Conservation (phyloP, 2,329 filamentous ascomycete genomes). For the Sclerotinia glacialis region DNA sequence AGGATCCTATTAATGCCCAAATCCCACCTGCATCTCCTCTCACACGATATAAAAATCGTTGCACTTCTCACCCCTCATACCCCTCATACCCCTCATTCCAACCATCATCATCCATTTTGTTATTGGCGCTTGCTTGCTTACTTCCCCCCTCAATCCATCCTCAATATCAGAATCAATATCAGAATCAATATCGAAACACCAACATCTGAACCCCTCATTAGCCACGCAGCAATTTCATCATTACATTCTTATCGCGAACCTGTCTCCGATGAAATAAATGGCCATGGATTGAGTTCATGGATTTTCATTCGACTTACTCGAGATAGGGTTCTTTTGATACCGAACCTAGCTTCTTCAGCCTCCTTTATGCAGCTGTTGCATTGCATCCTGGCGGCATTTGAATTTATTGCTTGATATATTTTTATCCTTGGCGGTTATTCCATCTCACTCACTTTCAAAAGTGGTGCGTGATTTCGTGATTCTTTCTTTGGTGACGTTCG, state of each 20-base stretch:
- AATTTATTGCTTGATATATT: not conserved
- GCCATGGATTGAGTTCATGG: not conserved
- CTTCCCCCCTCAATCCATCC: not conserved
- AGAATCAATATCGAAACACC: not conserved
- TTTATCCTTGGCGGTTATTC: not conserved
- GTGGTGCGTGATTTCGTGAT: not conserved
- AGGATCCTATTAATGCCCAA: not conserved
- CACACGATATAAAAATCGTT: not conserved
- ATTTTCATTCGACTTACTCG: not conserved
- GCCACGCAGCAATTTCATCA: not conserved
- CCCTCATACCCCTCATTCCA: constrained; percentile 4
- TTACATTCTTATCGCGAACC: not conserved
- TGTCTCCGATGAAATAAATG: not conserved
- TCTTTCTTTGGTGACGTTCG: not conserved
- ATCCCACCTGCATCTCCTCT: not conserved
- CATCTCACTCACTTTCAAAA: not conserved
- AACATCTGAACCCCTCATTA: not conserved
- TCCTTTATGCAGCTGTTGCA: not conserved
- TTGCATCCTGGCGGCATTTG: not conserved
- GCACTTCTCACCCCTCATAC: not conserved
- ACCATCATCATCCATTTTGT: not conserved
- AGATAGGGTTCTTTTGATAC: not conserved
- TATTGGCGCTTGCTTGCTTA: not conserved
- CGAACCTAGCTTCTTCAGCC: not conserved
- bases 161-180: not conserved